Percentiles rank a stretch among this genome's conserved stretches.
Evolutionary conservation across 306 rosid species (phyloP).

Genomic region (Lathyrus oleraceus): DNA sequence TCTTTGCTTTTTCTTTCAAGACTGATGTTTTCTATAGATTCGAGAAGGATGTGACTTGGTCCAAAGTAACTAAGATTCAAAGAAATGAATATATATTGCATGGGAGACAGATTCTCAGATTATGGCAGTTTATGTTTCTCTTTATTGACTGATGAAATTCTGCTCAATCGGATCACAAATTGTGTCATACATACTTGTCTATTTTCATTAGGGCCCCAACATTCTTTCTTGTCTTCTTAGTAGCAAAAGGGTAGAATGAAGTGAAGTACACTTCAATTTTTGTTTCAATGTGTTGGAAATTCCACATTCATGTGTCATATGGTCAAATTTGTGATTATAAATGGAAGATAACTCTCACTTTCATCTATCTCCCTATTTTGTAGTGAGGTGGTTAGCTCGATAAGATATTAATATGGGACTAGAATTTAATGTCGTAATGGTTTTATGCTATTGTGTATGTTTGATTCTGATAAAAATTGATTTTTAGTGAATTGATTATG

Average conservation of each 20-base stretch:
- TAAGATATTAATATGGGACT: too few relatives aligned
- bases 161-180: slow-evolving; percentile 42
- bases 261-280: background rate
- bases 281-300: background rate
- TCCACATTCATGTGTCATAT: background rate
- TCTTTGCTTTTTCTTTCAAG: slow-evolving; percentile 51
- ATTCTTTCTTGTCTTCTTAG: slow-evolving; percentile 17
- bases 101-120: slow-evolving; percentile 71
- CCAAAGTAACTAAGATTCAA: slow-evolving; percentile 67
- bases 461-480: too few relatives aligned
- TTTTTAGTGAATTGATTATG: too few relatives aligned
- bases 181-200: slow-evolving; percentile 27
- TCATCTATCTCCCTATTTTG: too few relatives aligned
- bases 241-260: background rate
- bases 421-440: too few relatives aligned
- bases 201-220: slow-evolving; percentile 34
- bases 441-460: too few relatives aligned
- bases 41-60: slow-evolving; percentile 71
- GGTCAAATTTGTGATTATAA: background rate
- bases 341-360: background rate
- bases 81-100: slow-evolving; percentile 54
- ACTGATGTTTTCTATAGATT: slow-evolving; percentile 63
- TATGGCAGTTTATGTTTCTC: slow-evolving; percentile 58
- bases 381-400: too few relatives aligned
- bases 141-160: slow-evolving; percentile 40